Evolutionary conservation across 106 monocot genomes (phyloP).

Genomic region (Amphibolis antarctica): DNA sequence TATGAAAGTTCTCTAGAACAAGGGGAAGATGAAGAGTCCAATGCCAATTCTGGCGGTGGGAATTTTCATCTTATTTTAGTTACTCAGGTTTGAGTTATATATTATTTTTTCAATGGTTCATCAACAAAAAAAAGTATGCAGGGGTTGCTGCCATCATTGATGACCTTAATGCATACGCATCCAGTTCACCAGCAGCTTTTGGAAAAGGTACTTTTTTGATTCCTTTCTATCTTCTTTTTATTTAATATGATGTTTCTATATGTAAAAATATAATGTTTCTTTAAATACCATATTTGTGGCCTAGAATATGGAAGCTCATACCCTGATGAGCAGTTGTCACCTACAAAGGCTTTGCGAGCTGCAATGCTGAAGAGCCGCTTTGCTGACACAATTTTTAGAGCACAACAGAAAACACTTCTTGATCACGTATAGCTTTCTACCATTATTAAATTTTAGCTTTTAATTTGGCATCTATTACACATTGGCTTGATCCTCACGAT

Average conservation of each 20-base stretch:
- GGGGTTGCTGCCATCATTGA: constrained; percentile 3
- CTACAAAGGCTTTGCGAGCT: constrained; percentile 43
- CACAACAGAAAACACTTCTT: constrained; percentile 41
- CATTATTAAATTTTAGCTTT: background rate
- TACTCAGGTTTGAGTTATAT: background rate
- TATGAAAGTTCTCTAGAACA: background rate
- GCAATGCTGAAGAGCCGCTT: constrained; percentile 56
- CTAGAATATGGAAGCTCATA: constrained; percentile 7
- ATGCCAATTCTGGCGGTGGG: constrained; percentile 13
- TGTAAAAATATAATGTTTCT: background rate
- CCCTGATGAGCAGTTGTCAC: constrained; percentile 30
- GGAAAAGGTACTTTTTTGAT: constrained; percentile 15
- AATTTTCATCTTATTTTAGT: background rate
- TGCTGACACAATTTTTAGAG: constrained; percentile 61
- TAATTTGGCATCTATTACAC: background rate
- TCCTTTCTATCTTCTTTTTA: background rate
- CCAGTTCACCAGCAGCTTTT: constrained; percentile 3
- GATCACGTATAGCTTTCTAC: constrained; percentile 26
- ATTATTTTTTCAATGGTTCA: background rate
- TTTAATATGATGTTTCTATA: background rate
- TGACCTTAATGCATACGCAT: constrained; percentile 5
- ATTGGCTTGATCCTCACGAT: background rate
- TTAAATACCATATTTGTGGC: background rate
- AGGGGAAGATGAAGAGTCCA: background rate
- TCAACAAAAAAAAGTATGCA: constrained; percentile 2